These are phyloP conservation scores for Erigeron canadensis DNA, from an alignment of 129 eudicot genomes.

Conservation along the genomic window DNA sequence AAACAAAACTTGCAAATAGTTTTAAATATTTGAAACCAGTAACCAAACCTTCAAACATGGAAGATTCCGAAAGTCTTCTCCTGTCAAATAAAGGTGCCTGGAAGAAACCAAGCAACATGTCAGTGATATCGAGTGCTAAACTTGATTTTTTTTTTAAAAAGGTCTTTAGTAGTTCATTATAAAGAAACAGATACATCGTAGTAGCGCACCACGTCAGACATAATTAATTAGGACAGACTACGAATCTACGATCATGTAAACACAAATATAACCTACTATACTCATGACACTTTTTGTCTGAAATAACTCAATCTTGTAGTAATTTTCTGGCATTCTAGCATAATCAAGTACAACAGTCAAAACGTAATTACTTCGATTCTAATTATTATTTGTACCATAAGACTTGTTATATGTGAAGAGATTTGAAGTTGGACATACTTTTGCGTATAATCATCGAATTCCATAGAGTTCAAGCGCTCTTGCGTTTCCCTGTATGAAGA, in stretches of 20 bases:
- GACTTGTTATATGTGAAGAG: constrained; percentile 8
- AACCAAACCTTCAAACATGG: constrained; percentile 56
- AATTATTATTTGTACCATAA: constrained; percentile 24
- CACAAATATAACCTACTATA: not conserved
- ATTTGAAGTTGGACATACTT: constrained; percentile 44
- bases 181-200: not conserved
- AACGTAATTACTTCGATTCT: not conserved
- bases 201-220: not conserved
- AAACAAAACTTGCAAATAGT: not conserved
- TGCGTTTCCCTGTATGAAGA: constrained; percentile 51
- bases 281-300: constrained; percentile 6
- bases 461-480: constrained; percentile 44
- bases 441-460: constrained; percentile 38
- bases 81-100: constrained; percentile 62
- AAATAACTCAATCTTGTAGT: not conserved
- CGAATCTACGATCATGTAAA: not conserved
- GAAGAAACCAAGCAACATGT: constrained; percentile 21
- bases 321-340: constrained; percentile 8
- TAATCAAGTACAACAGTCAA: constrained; percentile 6
- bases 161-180: constrained; percentile 10
- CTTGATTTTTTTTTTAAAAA: no score
- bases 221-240: not conserved
- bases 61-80: constrained; percentile 62
- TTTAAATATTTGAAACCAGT: constrained; percentile 8
- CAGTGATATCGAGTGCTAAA: constrained; percentile 12